Base-by-base conservation (phyloP, 192 early-diverging fungal species). In the Helicostylum pulchrum region DNA sequence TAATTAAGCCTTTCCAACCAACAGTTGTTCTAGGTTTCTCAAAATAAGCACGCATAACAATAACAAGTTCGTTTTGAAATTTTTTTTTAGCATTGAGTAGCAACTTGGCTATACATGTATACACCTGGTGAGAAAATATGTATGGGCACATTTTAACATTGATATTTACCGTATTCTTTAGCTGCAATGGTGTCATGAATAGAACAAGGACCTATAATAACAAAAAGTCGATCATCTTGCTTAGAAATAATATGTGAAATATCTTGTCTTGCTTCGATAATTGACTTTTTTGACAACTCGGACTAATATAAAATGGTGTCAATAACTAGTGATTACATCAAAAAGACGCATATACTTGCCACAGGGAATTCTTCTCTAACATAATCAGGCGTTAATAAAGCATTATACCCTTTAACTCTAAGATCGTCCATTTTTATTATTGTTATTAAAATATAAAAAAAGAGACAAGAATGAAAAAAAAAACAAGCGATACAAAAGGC, bases 21-120 rank as follows among this genome's bases (percentile, higher is more conserved):
- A 97, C 94, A 8, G 96, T 98, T 3, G 96, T 97, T 64, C 96
- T 82, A 51, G 96, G 96, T 81, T 98, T 98, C 70, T 98, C 96
- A 87, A 98, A 97, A 86, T 98, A 98, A 53, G 91, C 87, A 47
- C 96, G 85, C 96, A 98, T 98, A 63, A 98, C 80, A 66, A 98
- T 90, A 39, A 89, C 77, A 65, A 98, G 67, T 11, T 95, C 92
- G 39, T 86, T 85, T 48, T 84, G 76, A 57, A 88, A 75, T 56
- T 79, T 70, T 31, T 90, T 88, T n/a, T 58, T 56, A 0, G 61
- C 61, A 17, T 51, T 34, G 15, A 64, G 39, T 8, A 73, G 53
- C 14, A 46, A 32, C 17, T 60, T 61, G 48, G 65, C 71, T 73
- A 56, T 7, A 51, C n/a, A 54, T 39, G 14, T 44, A 10, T 48